Conservation (phyloP, 1,284 basidiomycete genomes). For the Moesziomyces sp. region DNA sequence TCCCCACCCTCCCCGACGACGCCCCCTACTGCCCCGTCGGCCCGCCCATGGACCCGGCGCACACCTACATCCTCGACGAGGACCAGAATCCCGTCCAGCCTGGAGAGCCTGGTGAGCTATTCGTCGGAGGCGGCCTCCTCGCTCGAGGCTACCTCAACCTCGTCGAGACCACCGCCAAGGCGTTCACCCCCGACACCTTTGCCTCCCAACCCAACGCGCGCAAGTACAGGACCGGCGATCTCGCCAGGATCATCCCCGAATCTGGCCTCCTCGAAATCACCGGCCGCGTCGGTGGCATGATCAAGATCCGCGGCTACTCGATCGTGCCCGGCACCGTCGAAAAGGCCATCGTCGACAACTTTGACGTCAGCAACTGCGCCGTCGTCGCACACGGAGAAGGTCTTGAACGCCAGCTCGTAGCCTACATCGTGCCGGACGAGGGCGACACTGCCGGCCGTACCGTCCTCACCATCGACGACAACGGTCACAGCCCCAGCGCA, state of each 20-base stretch:
- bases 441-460: conserved; percentile 35
- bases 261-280: conserved; percentile 64
- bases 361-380: conserved; percentile 61
- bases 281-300: conserved; percentile 66
- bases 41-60: conserved; percentile 53
- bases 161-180: conserved; percentile 61
- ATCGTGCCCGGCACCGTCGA: conserved; percentile 63
- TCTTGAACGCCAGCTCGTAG: conserved; percentile 63
- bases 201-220: conserved; percentile 29
- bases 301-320: conserved; percentile 66
- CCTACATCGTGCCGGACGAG: conserved; percentile 62
- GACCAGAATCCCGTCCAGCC: conserved; percentile 49
- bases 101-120: conserved; percentile 61
- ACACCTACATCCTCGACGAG: conserved; percentile 65
- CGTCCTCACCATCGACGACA: conserved; percentile 52
- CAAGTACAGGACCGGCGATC: conserved; percentile 65
- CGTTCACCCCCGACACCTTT: conserved; percentile 54
- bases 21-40: conserved; percentile 62
- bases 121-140: conserved; percentile 62
- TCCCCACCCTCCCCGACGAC: conserved; percentile 20
- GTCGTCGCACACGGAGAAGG: conserved; percentile 64
- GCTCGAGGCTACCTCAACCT: conserved; percentile 66
- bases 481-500: conserved; percentile 61
- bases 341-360: conserved; percentile 61
- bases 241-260: conserved; percentile 55